A percentile compares a stretch with the other conserved stretches of the same genome.
These are phyloP conservation scores for Tulasnella sp. DNA, from an alignment of 768 basidiomycete genomes.

Conservation along the genomic window DNA sequence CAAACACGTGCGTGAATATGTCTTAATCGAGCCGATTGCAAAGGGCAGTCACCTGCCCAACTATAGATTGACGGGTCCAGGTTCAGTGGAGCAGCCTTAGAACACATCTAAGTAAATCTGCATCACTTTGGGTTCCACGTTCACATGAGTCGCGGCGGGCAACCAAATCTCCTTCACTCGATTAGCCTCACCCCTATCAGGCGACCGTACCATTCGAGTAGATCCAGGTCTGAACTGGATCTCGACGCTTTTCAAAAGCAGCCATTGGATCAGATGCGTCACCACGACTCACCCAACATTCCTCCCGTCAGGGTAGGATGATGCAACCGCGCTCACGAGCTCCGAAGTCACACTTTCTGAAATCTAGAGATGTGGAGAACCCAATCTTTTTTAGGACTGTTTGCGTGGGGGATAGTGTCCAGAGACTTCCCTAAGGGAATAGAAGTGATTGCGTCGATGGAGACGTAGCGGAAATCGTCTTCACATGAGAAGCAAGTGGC, in stretches of 20 bases:
- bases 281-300: background rate
- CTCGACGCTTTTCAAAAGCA: background rate
- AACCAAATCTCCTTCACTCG: background rate
- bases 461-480: conserved; percentile 4
- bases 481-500: background rate
- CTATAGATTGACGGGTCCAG: no score
- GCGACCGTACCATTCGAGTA: background rate
- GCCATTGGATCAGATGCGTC: conserved; percentile 4
- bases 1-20: no score
- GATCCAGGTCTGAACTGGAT: background rate
- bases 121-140: background rate
- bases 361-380: no score
- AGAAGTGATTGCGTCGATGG: background rate
- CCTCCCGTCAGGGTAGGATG: background rate
- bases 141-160: conserved; percentile 2
- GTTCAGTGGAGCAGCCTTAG: no score
- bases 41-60: no score
- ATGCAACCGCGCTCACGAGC: background rate
- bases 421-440: background rate
- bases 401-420: background rate
- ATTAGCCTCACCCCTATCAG: background rate
- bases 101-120: background rate
- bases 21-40: no score
- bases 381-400: no score
- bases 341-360: background rate